Evolutionary conservation across 345 rosid species (phyloP).

Genomic region (Eucalyptus leucophloia): DNA sequence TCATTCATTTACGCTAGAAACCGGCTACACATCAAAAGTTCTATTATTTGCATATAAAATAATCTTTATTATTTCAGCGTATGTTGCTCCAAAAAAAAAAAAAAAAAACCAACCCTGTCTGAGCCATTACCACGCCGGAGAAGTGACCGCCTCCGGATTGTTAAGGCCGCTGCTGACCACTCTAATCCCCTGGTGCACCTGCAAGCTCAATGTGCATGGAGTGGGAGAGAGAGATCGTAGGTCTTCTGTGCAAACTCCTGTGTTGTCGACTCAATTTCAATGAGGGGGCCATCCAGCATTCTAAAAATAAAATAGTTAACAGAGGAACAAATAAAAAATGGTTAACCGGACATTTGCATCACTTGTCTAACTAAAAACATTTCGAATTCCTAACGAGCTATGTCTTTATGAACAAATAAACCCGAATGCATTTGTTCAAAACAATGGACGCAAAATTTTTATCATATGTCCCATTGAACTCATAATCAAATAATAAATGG

Average conservation of each 20-base stretch:
- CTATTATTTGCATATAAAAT: not conserved
- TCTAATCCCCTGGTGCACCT: not conserved
- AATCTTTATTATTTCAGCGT: not conserved
- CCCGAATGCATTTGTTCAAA: not conserved
- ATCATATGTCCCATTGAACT: not conserved
- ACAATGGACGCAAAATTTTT: not conserved
- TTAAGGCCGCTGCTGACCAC: not conserved
- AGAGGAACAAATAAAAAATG: not conserved
- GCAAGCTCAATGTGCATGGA: not conserved
- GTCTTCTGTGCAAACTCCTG: not conserved
- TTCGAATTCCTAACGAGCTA: too few relatives aligned
- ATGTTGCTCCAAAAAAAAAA: not conserved
- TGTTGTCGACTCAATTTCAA: not conserved
- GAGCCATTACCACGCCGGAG: not conserved
- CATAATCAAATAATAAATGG: not conserved
- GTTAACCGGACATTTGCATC: not conserved
- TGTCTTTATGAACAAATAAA: not conserved
- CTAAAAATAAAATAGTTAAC: not conserved
- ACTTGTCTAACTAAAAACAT: too few relatives aligned
- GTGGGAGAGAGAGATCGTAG: not conserved
- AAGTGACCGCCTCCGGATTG: not conserved
- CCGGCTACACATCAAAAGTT: not conserved
- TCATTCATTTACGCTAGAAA: not conserved
- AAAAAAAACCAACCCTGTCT: fast-evolving
- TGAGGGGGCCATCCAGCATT: not conserved